phyloP scores from a whole-genome alignment of 768 basidiomycete species.

The Russula vinacea region DNA sequence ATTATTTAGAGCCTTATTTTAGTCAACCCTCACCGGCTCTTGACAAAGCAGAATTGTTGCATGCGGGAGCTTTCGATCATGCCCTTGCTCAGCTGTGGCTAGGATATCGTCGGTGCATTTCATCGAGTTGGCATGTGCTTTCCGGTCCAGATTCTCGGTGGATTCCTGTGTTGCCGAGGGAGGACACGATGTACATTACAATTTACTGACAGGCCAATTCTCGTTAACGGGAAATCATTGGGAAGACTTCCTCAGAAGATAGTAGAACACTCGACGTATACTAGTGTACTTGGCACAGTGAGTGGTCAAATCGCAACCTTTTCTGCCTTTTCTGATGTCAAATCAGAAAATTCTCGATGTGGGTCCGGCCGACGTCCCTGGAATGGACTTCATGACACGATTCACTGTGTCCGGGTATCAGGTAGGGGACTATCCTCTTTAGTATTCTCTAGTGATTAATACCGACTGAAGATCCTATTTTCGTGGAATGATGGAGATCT shows the following conservation, averaged over 20 bases:
- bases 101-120: not conserved
- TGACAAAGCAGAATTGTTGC: not conserved
- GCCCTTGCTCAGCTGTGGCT: slow-evolving; percentile 2
- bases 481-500: not conserved
- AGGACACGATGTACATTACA: slow-evolving; percentile 36
- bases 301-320: not conserved
- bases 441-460: not conserved
- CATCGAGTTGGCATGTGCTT: slow-evolving; percentile 1
- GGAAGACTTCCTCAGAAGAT: slow-evolving; percentile 41
- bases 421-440: not conserved
- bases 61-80: not conserved
- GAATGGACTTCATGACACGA: slow-evolving; percentile 20
- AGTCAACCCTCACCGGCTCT: not conserved
- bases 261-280: slow-evolving; percentile 37
- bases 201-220: slow-evolving; percentile 43
- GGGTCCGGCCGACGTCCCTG: slow-evolving; percentile 4
- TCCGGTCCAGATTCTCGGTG: slow-evolving; percentile 8
- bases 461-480: slow-evolving; percentile 2
- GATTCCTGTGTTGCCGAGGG: slow-evolving; percentile 5
- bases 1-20: slow-evolving; percentile 14
- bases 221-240: slow-evolving; percentile 43
- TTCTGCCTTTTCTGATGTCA: not conserved
- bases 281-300: slow-evolving; percentile 39
- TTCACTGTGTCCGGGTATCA: slow-evolving; percentile 11
- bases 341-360: slow-evolving; percentile 18